phyloP scores from a whole-genome alignment of 441 rosid species.

The Euphorbia celastroides region DNA sequence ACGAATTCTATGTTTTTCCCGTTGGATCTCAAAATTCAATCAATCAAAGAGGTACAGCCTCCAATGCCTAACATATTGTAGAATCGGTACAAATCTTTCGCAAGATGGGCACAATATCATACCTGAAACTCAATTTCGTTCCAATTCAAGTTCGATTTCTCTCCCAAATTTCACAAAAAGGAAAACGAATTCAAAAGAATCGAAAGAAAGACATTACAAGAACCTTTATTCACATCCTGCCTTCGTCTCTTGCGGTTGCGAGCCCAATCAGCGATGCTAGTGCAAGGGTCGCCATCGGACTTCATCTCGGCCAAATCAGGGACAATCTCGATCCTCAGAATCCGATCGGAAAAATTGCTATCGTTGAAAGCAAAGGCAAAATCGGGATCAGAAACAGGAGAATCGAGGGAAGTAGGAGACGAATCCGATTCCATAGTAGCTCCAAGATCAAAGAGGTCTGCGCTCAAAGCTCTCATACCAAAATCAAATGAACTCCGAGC shows the following conservation, averaged over 20 bases:
- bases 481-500: not conserved
- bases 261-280: conserved; percentile 82
- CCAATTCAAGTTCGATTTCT: not conserved
- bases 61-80: not conserved
- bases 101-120: not conserved
- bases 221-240: conserved; percentile 66
- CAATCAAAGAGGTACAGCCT: not conserved
- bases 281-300: conserved; percentile 58
- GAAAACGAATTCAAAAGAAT: not conserved
- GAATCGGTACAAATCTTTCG: not conserved
- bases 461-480: conserved; percentile 31
- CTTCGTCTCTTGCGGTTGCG: conserved; percentile 79
- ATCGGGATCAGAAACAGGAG: conserved; percentile 52
- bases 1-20: not conserved
- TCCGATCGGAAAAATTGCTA: conserved; percentile 85
- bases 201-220: conserved; percentile 24
- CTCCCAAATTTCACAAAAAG: not conserved
- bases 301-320: conserved; percentile 45
- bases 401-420: conserved; percentile 23
- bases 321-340: conserved; percentile 78
- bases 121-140: not conserved
- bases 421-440: conserved; percentile 44
- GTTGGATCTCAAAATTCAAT: not conserved
- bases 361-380: conserved; percentile 96
- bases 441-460: conserved; percentile 44